Base-by-base conservation (phyloP, 176 grass and related monocot species). In the Tillandsia fasciculata region DNA sequence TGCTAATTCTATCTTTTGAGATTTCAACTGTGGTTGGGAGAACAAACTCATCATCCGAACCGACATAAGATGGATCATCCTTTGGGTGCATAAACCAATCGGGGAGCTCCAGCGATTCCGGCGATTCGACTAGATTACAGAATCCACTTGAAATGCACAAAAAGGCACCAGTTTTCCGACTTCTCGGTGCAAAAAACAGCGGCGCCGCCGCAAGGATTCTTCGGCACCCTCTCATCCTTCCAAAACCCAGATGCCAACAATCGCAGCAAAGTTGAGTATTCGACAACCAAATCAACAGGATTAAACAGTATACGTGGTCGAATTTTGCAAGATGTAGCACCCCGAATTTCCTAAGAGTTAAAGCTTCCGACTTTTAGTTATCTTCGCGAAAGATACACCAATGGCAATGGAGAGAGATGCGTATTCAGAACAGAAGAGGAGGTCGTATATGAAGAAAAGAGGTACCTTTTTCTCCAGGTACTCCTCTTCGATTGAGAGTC, bases 11-110 rank as follows among this genome's bases (percentile, higher is more conserved):
- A 66, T 68, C 75, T 67, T 82, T 75, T 57, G 67, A 76, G 24
- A 27, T 22, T 6, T 65, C 65, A 17, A 74, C 65, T 48, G 69
- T 83, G 12, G 22, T 11, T 4, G 81, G 87, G 28, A 96, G 87
- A 71, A 96, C 91, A 79, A 96, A 96, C 53, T 84, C 68, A 24
- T 48, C 64, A 1, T 80, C 78, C 26, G 66, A 59, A 48, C 57
- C 22, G 2, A 79, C 50, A 49, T 27, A 70, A 51, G 58, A 84
- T 3, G 14, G 58, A 13, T 52, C 50, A 1, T 50, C 66, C 33
- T 96, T 65, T 0, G 87, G 84, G 73, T 83, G 72, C 64, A n/a
- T 85, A 74, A 91, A 96, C 91, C 91, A 96, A 74, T 86, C 82
- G 0, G 87, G 87, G n/a, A 96, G 52, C 5, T 85, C 74, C 11